Evolutionary conservation across 352 stramenopile genomes (phyloP), one percentile per base, ranked within the genome.

Genomic region (Pythium insidiosum): DNA sequence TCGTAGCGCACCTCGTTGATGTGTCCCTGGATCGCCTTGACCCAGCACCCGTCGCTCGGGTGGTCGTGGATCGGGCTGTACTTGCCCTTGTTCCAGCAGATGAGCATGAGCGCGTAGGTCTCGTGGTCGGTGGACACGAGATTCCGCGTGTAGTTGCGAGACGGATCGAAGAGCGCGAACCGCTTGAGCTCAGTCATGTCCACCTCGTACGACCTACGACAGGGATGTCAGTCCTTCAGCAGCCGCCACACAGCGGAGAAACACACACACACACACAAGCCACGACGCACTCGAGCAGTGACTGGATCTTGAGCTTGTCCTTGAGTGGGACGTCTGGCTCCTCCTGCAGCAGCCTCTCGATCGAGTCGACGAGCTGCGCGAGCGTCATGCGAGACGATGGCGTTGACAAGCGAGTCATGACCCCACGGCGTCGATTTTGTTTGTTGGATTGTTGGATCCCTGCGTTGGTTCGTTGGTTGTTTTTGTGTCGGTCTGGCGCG

Each of bases 131-230:
- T 97, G 9, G 87, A 81, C 43, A 98, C 88, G 34, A 97, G 66
- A 60, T 98, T 98, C 49, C 92, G 66, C n/a, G 89, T 97, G 62
- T 97, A 97, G 43, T 94, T 87, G 29, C 84, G 83, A 12, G 66
- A 80, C 5, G 63, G 22, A 43, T 96, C 82, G 43, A 93, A 93
- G 42, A 86, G 73, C 29, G 74, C 72, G 56, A 93, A 97, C 34
- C 66, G 66, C 48, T 73, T 44, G 28, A 86, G 54, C 47, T 88
- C 76, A 26, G 74, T 49, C 66, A 70, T 72, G 45, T 78, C 57
- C 26, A 68, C 58, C 3, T 53, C 47, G 46, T 78, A 84, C 3
- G 56, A 35, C 40, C 73, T 85, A 41, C 25, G 22, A 23, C 47
- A 10, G 12, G 7, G 19, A 45, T 30, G 15, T n/a, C 12, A 47